phyloP scores from a whole-genome alignment of 139 green algal species.

The Coccomyxa sp. region DNA sequence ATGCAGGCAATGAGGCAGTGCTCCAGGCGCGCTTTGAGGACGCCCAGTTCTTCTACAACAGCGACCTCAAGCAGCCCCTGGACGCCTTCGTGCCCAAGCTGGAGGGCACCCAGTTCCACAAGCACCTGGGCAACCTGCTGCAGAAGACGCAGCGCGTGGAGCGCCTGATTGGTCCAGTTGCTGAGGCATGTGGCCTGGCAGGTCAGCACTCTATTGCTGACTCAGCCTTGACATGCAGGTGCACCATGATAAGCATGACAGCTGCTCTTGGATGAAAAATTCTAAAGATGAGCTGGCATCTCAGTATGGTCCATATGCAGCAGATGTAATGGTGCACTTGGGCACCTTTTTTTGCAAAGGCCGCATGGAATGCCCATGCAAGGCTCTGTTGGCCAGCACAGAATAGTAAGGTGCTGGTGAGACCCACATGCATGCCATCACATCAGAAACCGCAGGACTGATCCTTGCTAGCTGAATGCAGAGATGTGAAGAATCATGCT shows the following conservation, averaged over 20 bases:
- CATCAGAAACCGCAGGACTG: no score
- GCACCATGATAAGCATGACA: not conserved
- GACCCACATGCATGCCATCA: no score
- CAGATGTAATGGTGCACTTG: no score
- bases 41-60: constrained; percentile 94
- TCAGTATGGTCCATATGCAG: no score
- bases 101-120: constrained; percentile 84
- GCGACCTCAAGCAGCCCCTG: constrained; percentile 76
- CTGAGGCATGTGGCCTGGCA: not conserved
- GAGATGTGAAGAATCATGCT: no score
- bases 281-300: no score
- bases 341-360: no score
- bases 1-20: constrained; percentile 91
- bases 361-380: no score
- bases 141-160: constrained; percentile 84
- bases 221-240: not conserved
- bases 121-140: constrained; percentile 89
- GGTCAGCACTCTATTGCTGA: not conserved
- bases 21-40: constrained; percentile 96
- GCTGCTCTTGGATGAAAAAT: no score
- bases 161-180: constrained; percentile 32
- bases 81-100: constrained; percentile 69
- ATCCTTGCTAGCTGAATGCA: no score
- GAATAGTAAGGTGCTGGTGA: no score
- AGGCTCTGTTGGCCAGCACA: no score